phyloP scores from a whole-genome alignment of 192 early-diverging fungal genomes.

The Dissophora ornata region DNA sequence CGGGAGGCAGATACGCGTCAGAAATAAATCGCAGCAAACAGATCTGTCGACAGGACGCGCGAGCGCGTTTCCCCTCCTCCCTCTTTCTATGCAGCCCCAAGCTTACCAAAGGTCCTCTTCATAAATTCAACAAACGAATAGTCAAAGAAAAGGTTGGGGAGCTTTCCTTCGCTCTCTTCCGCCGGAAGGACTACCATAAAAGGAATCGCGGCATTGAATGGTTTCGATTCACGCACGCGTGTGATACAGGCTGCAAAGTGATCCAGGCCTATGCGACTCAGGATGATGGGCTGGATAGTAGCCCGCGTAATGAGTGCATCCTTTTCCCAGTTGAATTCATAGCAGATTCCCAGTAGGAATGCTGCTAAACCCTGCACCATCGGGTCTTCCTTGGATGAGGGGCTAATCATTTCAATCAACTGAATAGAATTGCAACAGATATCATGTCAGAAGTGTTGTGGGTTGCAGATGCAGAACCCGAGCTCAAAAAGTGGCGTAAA shows the following conservation, averaged over 20 bases:
- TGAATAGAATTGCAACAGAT: constrained; percentile 24
- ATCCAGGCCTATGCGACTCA: constrained; percentile 88
- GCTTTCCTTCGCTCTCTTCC: constrained; percentile 67
- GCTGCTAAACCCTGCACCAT: constrained; percentile 92
- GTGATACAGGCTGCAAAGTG: constrained; percentile 86
- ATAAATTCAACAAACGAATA: constrained; percentile 86
- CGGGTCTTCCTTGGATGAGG: constrained; percentile 86
- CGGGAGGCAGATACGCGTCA: constrained; percentile 37
- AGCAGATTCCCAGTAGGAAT: constrained; percentile 85
- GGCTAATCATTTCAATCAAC: constrained; percentile 92
- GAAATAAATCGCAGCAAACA: too few species aligned
- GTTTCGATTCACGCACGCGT: constrained; percentile 84
- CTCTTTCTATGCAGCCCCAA: constrained; percentile 14
- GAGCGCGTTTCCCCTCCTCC: too few species aligned
- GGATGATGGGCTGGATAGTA: constrained; percentile 85
- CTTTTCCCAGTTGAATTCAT: constrained; percentile 89
- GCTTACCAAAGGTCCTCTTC: constrained; percentile 81
- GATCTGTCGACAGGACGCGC: too few species aligned
- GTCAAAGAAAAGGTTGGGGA: constrained; percentile 85
- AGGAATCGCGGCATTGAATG: constrained; percentile 79
- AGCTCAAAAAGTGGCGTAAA: too few species aligned
- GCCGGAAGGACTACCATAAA: constrained; percentile 71
- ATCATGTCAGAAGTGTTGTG: background rate
- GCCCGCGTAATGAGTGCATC: constrained; percentile 80
- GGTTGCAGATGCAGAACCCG: too few species aligned